Base-by-base conservation (phyloP, 257 asterid genomes). In the Solanum sejunctum region DNA sequence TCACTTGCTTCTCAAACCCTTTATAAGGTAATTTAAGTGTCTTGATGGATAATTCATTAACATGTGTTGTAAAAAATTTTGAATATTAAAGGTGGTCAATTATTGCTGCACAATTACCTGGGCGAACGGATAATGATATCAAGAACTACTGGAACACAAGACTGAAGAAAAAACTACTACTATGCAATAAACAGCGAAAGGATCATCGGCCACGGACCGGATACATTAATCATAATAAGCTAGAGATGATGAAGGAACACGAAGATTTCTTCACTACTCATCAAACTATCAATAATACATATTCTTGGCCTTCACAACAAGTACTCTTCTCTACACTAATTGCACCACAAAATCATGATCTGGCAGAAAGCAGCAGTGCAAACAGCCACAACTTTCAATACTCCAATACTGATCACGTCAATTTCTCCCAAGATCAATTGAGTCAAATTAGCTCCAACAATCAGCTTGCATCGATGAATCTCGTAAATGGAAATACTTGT, bases 91-190 rank as follows among this genome's bases (percentile, higher is more conserved):
- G 92, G 86, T 89, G 92, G 92, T 89, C 92, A n/a, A 84, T 89
- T 49, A 89, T 89, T 23, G 92, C 92, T 66, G 88, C 85, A 10
- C 89, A 86, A 60, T 64, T 89, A 71, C 89, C 90, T 18, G 92
- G 92, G 20, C 60, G 92, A 81, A 89, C 92, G 0, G 92, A 89
- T 41, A 89, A 89, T 64, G 92, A 89, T 51, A 88, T 89, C 54
- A 89, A 89, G 81, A 89, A 89, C 55, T 89, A 89, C 81, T 89
- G 92, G 92, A 89, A 89, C 69, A 89, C 92, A 17, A 89, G 49
- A 85, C 75, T 89, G 88, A 89, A 89, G 91, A 89, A 87, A 60
- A 89, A 87, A 41, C 16, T 89, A 41, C 83, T 87, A 0, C 54
- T 70, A 39, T 39, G 79, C 54, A 88, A 87, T 17, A 89, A 86